Evolutionary conservation across 1,284 basidiomycete genomes (phyloP).

Genomic region (Sanghuangporus baumii): DNA sequence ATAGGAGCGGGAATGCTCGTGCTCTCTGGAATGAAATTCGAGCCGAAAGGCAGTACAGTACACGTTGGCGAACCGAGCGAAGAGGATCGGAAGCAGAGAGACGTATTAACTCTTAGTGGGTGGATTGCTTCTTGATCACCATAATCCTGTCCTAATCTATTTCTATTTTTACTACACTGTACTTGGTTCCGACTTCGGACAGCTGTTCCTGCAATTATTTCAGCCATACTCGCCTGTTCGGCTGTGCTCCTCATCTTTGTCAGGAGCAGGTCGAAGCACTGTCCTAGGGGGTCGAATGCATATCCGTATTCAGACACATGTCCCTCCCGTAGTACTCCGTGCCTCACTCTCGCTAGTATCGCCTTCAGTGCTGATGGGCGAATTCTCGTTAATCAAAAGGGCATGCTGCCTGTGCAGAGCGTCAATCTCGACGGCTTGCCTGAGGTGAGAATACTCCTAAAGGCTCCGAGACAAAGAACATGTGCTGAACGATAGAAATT

Average conservation of each 20-base stretch:
- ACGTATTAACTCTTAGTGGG: neutral
- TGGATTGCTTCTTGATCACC: neutral
- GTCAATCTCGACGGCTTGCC: conserved; percentile 13
- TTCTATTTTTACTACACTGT: neutral
- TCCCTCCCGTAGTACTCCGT: neutral
- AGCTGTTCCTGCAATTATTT: neutral
- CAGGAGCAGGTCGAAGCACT: neutral
- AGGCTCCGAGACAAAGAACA: no score
- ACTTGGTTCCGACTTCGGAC: neutral
- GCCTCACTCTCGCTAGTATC: conserved; percentile 11
- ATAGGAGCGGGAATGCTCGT: neutral
- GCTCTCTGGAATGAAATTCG: neutral
- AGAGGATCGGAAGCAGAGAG: neutral
- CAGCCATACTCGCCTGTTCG: neutral
- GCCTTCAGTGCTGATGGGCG: conserved; percentile 13
- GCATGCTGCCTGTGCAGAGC: conserved; percentile 8
- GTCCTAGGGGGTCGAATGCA: neutral
- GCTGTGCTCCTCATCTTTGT: neutral
- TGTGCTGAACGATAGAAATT: neutral
- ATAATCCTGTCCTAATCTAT: neutral
- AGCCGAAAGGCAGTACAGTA: neutral
- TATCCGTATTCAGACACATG: neutral
- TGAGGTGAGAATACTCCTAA: neutral
- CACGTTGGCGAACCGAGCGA: neutral
- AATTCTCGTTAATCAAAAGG: conserved; percentile 13